Conservation (phyloP, 2,329 filamentous ascomycete species). For the Sphaceloma murrayae region DNA sequence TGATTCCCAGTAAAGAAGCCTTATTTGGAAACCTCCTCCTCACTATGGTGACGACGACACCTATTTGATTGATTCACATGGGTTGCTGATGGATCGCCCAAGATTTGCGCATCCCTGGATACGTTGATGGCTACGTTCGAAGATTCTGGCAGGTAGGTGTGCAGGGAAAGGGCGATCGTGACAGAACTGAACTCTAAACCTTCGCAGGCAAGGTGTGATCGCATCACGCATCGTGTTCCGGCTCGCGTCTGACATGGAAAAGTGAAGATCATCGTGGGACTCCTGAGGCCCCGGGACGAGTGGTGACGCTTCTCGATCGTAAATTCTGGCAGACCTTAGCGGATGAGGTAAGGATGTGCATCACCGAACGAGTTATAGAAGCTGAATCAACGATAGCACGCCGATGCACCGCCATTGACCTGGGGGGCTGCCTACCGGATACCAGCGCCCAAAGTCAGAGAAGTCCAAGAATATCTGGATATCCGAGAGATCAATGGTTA, state of each 20-base stretch:
- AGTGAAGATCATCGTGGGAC: constrained; percentile 95
- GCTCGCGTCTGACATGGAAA: constrained; percentile 6
- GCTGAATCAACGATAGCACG: constrained; percentile 37
- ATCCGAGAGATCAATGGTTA: constrained; percentile 98
- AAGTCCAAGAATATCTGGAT: constrained; percentile 84
- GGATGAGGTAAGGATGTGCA: constrained; percentile 44
- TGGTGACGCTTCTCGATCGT: constrained; percentile 83
- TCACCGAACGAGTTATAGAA: neutral
- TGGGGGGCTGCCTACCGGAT: constrained; percentile 77
- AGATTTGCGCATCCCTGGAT: constrained; percentile 82
- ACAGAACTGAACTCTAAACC: neutral
- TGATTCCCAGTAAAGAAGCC: constrained; percentile 67
- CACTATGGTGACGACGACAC: constrained; percentile 62
- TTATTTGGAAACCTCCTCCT: constrained; percentile 97
- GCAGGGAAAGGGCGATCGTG: neutral
- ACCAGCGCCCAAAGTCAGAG: constrained; percentile 56
- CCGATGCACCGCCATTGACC: constrained; percentile 54
- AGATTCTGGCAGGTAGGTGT: constrained; percentile 89
- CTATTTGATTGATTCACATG: constrained; percentile 2
- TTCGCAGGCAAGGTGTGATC: constrained; percentile 25
- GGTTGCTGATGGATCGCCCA: constrained; percentile 15
- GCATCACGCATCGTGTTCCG: neutral
- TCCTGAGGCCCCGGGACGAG: constrained; percentile 73
- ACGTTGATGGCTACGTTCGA: constrained; percentile 86
- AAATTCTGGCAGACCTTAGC: constrained; percentile 69